These are phyloP conservation scores for Ogataea minuta DNA, from an alignment of 805 yeast species.

Conservation along the genomic window DNA sequence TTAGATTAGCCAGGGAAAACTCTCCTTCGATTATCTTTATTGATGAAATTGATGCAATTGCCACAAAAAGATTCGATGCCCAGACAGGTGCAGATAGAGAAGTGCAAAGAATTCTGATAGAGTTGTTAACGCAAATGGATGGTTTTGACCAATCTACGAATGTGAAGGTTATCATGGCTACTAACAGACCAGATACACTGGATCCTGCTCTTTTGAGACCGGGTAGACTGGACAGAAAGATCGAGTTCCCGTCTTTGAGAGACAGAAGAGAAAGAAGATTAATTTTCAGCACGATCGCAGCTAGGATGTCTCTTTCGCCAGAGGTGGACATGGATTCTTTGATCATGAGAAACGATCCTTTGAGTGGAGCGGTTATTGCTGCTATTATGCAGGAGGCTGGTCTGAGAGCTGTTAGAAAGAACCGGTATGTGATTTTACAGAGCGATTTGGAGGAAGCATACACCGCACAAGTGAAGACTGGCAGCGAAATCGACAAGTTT, in stretches of 20 bases:
- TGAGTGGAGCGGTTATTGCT: conserved; percentile 96
- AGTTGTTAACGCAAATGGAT: conserved; percentile 97
- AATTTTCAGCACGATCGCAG: conserved; percentile 91
- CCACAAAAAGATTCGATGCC: conserved; percentile 98
- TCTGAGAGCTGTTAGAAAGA: conserved; percentile 95
- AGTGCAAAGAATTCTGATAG: conserved; percentile 96
- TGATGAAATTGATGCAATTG: conserved; percentile 98
- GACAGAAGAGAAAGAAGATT: conserved; percentile 98
- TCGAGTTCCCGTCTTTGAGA: conserved; percentile 93
- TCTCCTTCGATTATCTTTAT: conserved; percentile 96
- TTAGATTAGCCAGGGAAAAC: conserved; percentile 94
- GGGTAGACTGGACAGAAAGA: conserved; percentile 96
- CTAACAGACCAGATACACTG: conserved; percentile 98
- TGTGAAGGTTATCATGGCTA: conserved; percentile 98
- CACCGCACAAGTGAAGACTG: conserved; percentile 93
- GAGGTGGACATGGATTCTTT: conserved; percentile 95
- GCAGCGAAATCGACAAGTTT: conserved; percentile 93
- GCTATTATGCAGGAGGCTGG: conserved; percentile 99
- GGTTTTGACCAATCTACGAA: conserved; percentile 96
- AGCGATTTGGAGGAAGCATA: conserved; percentile 97
- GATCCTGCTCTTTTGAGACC: conserved; percentile 98
- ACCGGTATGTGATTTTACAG: conserved; percentile 94
- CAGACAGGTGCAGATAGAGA: conserved; percentile 99
- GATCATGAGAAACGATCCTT: conserved; percentile 92
- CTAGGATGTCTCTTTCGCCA: conserved; percentile 97